Evolutionary conservation across 257 asterid species (phyloP), one percentile per base, ranked within the genome.

Genomic region (Nicotiana paniculata): DNA sequence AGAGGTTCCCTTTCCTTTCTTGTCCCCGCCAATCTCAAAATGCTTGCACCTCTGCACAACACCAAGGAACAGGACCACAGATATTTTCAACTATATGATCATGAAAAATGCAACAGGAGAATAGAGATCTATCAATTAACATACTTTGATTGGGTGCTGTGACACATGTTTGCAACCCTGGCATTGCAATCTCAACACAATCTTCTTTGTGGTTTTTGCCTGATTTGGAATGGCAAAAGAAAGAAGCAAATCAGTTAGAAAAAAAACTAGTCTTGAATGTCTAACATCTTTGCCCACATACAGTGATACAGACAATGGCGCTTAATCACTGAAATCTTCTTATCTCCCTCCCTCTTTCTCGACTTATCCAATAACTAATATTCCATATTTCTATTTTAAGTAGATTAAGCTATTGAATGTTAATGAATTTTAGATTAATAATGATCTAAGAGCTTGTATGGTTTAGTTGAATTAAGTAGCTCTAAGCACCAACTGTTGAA

Each of bases 181-280:
- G 79, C 79, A 74, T 46, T 74, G 79, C 43, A 74, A 74, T 51
- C 79, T 74, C 79, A 74, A 74, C 61, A 74, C 79, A 74, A 74
- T 74, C 79, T 74, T 74, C 62, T 74, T 74, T 7, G 79, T 74
- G 43, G 79, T 74, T 18, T 74, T 74, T 46, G 79, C 79, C 79
- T 74, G 79, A 7, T 48, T 74, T 24, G 8, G 39, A 46, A 48
- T 1, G 15, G 24, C 0, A 18, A 48, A 46, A 43, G 78, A 46
- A 24, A 72, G 13, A 3, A 13, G n/a, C 46, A 51, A 4, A 75
- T 75, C 26, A 51, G 46, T 51, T 15, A 51, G 7, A 3, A 3
- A 15, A 54, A 12, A 74, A 48, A 26, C 43, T 8, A 26, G 43
- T 7, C 62, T 74, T 26, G 43, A 48, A 74, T 6, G 2, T 48